Evolutionary conservation across 2,329 filamentous ascomycete species (phyloP).

Genomic region (Aspergillus terreus): DNA sequence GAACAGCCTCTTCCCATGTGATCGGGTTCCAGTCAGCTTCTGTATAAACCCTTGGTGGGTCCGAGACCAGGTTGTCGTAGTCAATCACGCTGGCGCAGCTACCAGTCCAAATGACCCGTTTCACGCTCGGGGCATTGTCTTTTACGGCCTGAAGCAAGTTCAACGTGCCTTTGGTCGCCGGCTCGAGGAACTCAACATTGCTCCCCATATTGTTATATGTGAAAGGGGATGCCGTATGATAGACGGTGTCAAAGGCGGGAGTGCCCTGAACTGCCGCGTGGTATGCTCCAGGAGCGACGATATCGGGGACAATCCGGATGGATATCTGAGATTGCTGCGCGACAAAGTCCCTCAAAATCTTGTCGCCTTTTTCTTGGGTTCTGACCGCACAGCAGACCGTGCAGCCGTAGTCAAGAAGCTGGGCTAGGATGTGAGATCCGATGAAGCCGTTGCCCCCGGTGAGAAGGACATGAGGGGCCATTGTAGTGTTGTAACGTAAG

Average conservation of each 20-base stretch:
- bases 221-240: neutral
- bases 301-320: neutral
- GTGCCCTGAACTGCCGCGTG: neutral
- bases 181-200: neutral
- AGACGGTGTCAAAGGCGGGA: neutral
- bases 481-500: neutral
- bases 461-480: neutral
- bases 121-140: slow-evolving; percentile 8
- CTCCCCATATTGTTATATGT: neutral
- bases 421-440: neutral
- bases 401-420: neutral
- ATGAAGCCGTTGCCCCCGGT: neutral
- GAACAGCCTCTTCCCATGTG: neutral
- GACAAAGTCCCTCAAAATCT: neutral
- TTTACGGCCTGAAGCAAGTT: slow-evolving; percentile 2
- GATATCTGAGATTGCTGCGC: neutral
- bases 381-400: neutral
- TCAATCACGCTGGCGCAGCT: slow-evolving; percentile 11
- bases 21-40: slow-evolving; percentile 1
- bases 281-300: neutral
- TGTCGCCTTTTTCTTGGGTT: neutral
- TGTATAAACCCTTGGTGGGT: slow-evolving; percentile 4
- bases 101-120: slow-evolving; percentile 10
- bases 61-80: slow-evolving; percentile 7
- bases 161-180: neutral